These are phyloP conservation scores for Fusarium nisikadoi DNA, from an alignment of 2,329 filamentous ascomycete species.

Conservation along the genomic window DNA sequence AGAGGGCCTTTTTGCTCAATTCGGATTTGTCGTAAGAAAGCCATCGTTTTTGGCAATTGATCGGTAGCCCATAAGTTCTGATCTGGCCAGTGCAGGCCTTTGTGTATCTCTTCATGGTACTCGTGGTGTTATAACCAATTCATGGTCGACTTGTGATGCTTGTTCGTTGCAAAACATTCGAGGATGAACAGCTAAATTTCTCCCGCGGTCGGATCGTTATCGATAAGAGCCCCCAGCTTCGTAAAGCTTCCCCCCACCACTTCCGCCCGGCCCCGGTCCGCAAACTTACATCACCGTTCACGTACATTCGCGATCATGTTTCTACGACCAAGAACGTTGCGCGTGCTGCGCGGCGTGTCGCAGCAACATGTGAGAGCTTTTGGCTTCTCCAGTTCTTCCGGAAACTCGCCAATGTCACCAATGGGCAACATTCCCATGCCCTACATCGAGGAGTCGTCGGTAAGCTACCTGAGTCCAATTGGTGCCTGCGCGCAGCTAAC, in stretches of 20 bases:
- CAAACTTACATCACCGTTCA: slow-evolving; percentile 13
- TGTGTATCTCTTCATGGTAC: slow-evolving; percentile 46
- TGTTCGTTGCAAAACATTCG: neutral
- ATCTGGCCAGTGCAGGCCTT: slow-evolving; percentile 29
- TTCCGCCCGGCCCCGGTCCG: slow-evolving; percentile 26
- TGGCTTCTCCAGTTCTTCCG: slow-evolving; percentile 52
- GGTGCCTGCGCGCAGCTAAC: slow-evolving; percentile 40
- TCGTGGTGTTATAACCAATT: slow-evolving; percentile 9
- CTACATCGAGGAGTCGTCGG: slow-evolving; percentile 63
- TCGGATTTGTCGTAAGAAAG: slow-evolving; percentile 46
- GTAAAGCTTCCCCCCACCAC: slow-evolving; percentile 40
- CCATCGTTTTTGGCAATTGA: slow-evolving; percentile 45
- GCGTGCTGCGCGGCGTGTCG: slow-evolving; percentile 50
- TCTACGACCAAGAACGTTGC: slow-evolving; percentile 45
- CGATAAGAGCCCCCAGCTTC: slow-evolving; percentile 29
- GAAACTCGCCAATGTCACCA: slow-evolving; percentile 42
- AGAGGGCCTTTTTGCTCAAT: slow-evolving; percentile 46
- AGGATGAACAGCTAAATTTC: slow-evolving; percentile 7
- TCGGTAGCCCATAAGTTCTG: neutral
- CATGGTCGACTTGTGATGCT: slow-evolving; percentile 24
- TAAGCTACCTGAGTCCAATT: slow-evolving; percentile 39
- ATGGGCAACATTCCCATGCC: slow-evolving; percentile 64
- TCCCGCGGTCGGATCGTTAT: slow-evolving; percentile 27
- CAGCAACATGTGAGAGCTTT: slow-evolving; percentile 54
- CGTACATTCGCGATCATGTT: slow-evolving; percentile 41